Conservation (phyloP, 371 early-diverging fungal genomes). For the Lichtheimia corymbifera region DNA sequence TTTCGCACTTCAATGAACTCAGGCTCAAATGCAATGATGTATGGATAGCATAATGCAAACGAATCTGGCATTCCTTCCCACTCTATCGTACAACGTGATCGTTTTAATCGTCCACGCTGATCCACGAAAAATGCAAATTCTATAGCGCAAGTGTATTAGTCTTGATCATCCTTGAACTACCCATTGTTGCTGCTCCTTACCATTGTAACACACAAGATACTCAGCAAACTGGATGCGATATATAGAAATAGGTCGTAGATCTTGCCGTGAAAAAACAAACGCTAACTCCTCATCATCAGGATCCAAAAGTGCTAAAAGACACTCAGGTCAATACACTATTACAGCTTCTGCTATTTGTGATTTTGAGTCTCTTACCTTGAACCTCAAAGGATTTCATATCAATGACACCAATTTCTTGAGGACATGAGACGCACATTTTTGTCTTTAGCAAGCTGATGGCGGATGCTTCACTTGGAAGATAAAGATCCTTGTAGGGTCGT, state of each 20-base stretch:
- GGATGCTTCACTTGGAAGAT: constrained; percentile 87
- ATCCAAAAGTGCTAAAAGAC: constrained; percentile 30
- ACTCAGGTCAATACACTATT: not conserved
- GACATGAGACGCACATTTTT: constrained; percentile 89
- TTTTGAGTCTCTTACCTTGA: constrained; percentile 19
- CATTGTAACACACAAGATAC: constrained; percentile 86
- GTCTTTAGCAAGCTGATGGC: constrained; percentile 81
- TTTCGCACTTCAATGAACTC: constrained; percentile 87
- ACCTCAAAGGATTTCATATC: constrained; percentile 76
- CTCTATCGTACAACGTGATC: constrained; percentile 28
- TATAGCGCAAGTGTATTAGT: constrained; percentile 23
- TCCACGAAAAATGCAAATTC: constrained; percentile 93
- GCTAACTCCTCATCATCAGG: constrained; percentile 37
- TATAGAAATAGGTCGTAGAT: constrained; percentile 69
- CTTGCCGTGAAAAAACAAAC: constrained; percentile 24
- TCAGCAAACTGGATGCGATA: constrained; percentile 75
- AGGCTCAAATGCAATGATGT: constrained; percentile 86
- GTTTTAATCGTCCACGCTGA: constrained; percentile 48
- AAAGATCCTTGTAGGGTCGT: constrained; percentile 82
- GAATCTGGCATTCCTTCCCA: constrained; percentile 60
- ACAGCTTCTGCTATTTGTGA: not conserved
- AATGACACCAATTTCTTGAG: constrained; percentile 91
- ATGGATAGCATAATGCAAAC: constrained; percentile 75
- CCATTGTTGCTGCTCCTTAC: constrained; percentile 13
- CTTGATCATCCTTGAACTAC: not conserved